A percentile compares a stretch with the other conserved stretches of the same genome.
phyloP scores from a whole-genome alignment of 2,329 filamentous ascomycete species.

The Alternaria longipes region DNA sequence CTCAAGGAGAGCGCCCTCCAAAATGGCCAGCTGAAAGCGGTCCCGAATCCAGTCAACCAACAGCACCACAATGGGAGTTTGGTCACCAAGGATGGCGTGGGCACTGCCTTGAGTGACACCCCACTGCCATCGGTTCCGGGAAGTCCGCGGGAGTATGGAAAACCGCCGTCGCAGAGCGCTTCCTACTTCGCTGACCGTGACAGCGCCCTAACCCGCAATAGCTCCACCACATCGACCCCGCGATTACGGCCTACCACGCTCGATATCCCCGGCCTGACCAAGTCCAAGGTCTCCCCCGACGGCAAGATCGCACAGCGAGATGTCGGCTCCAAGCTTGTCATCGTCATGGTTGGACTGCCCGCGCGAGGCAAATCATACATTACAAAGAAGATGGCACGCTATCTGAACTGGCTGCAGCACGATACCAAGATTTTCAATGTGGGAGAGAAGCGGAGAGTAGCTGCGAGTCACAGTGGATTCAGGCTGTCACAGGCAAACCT shows the following conservation, averaged over 20 bases:
- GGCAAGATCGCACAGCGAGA: conserved; percentile 92
- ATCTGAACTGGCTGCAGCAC: conserved; percentile 97
- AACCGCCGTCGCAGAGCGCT: conserved; percentile 17
- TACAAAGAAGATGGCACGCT: conserved; percentile 95
- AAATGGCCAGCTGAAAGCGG: conserved; percentile 43
- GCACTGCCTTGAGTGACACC: conserved; percentile 68
- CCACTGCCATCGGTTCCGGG: conserved; percentile 69
- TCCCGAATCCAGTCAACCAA: conserved; percentile 21
- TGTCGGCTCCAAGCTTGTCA: conserved; percentile 94
- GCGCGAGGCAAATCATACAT: conserved; percentile 98
- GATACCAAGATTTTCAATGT: conserved; percentile 98
- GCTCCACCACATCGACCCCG: conserved; percentile 80
- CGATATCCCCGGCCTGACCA: conserved; percentile 95
- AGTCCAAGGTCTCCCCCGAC: conserved; percentile 94
- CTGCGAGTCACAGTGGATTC: conserved; percentile 68
- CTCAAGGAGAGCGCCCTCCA: conserved; percentile 35
- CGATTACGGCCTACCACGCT: conserved; percentile 90
- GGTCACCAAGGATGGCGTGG: conserved; percentile 55
- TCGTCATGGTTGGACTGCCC: conserved; percentile 97
- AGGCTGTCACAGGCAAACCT: conserved; percentile 45
- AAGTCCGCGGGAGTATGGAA: conserved; percentile 68
- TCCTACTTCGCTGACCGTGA: conserved; percentile 29
- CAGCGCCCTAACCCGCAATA: conserved; percentile 74
- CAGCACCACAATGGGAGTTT: conserved; percentile 28
- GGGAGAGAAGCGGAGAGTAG: conserved; percentile 85